Percentiles rank a stretch among this genome's conserved stretches.
These are phyloP conservation scores for Turnera subulata DNA, from an alignment of 345 rosid genomes.

Conservation along the genomic window DNA sequence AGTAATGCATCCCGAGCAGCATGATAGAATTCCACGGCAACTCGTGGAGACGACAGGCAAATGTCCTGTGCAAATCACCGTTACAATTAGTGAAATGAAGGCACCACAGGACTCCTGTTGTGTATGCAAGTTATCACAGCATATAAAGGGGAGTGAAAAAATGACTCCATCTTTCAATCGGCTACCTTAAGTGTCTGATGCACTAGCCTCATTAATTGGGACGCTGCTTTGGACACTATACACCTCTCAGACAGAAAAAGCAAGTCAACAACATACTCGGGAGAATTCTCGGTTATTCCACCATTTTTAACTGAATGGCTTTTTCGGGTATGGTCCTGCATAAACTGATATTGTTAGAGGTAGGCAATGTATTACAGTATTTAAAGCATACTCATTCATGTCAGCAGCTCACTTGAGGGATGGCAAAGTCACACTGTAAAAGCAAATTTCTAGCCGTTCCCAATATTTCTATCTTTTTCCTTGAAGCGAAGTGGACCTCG, in stretches of 20 bases:
- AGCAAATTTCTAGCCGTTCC: slow-evolving; percentile 83
- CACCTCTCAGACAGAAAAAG: slow-evolving; percentile 76
- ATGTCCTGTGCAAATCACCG: slow-evolving; percentile 53
- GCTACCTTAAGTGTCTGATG: slow-evolving; percentile 76
- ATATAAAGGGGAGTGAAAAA: not conserved
- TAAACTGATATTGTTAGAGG: slow-evolving; percentile 16
- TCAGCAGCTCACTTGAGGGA: slow-evolving; percentile 57
- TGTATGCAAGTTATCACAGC: not conserved
- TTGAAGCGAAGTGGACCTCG: slow-evolving; percentile 94
- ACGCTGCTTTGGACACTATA: slow-evolving; percentile 81
- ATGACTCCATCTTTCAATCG: not conserved
- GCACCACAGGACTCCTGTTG: not conserved
- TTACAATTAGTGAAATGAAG: slow-evolving; percentile 8
- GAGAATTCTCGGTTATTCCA: slow-evolving; percentile 30
- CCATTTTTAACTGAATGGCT: slow-evolving; percentile 28
- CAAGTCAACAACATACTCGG: slow-evolving; percentile 58
- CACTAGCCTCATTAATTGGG: slow-evolving; percentile 72
- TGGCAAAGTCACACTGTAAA: slow-evolving; percentile 66
- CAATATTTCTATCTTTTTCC: slow-evolving; percentile 75
- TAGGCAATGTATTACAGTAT: slow-evolving; percentile 12
- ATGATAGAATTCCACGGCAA: slow-evolving; percentile 75
- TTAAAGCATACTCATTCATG: slow-evolving; percentile 8
- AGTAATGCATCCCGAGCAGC: slow-evolving; percentile 86
- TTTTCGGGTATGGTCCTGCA: slow-evolving; percentile 49
- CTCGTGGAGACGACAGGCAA: slow-evolving; percentile 80